These are phyloP conservation scores for Aspergillus alliaceus DNA, from an alignment of 2,329 filamentous ascomycete genomes.

Conservation along the genomic window DNA sequence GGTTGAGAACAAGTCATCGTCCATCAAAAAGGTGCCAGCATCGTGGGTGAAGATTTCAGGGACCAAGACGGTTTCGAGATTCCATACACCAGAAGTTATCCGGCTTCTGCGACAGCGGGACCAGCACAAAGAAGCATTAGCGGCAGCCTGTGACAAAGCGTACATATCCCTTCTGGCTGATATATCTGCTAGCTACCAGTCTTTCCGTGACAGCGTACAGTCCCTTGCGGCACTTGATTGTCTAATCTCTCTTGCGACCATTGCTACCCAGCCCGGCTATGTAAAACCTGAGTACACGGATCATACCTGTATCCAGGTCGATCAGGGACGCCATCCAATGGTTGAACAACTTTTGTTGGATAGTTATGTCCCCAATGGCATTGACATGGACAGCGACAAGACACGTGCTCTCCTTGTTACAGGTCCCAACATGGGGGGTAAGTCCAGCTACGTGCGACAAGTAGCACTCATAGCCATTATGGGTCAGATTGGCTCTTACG, in stretches of 20 bases:
- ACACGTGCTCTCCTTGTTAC: slow-evolving; percentile 83
- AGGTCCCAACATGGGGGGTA: slow-evolving; percentile 98
- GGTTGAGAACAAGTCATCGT: slow-evolving; percentile 68
- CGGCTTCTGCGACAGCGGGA: slow-evolving; percentile 82
- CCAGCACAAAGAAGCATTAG: slow-evolving; percentile 90
- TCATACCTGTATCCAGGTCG: slow-evolving; percentile 67
- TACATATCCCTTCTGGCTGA: slow-evolving; percentile 70
- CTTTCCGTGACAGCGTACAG: slow-evolving; percentile 83
- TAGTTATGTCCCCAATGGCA: slow-evolving; percentile 88
- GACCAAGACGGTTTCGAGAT: slow-evolving; percentile 87
- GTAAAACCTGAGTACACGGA: slow-evolving; percentile 70
- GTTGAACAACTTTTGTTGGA: slow-evolving; percentile 86
- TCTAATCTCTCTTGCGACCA: slow-evolving; percentile 78
- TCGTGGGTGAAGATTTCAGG: slow-evolving; percentile 94
- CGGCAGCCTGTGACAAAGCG: slow-evolving; percentile 84
- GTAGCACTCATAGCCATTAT: slow-evolving; percentile 90
- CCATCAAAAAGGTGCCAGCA: slow-evolving; percentile 84
- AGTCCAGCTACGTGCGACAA: slow-evolving; percentile 94
- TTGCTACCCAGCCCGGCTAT: slow-evolving; percentile 86
- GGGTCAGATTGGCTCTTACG: slow-evolving; percentile 91
- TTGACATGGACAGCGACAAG: slow-evolving; percentile 64
- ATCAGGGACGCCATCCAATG: slow-evolving; percentile 85
- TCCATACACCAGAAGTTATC: slow-evolving; percentile 90
- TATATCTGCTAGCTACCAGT: slow-evolving; percentile 82
- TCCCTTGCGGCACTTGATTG: slow-evolving; percentile 86